Evolutionary conservation across 1,284 basidiomycete genomes (phyloP).

Genomic region (Cutaneotrichosporon mucoides): DNA sequence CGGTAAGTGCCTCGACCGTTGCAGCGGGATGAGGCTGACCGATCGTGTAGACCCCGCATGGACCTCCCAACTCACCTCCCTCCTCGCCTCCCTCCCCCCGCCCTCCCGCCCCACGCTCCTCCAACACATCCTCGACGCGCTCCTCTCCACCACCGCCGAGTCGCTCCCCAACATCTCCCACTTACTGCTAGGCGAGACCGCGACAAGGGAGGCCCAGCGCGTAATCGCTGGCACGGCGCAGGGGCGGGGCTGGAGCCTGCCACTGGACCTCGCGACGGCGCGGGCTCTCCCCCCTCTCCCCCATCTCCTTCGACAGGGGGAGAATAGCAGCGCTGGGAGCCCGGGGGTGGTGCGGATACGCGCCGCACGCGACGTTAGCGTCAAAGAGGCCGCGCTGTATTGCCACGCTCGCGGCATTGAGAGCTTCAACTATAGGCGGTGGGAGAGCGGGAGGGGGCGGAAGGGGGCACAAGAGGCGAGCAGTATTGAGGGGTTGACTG

Average conservation of each 20-base stretch:
- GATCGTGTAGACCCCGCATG: no score
- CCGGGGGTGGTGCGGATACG: no score
- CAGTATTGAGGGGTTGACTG: conserved; percentile 63
- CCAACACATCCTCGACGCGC: conserved; percentile 61
- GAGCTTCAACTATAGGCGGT: conserved; percentile 70
- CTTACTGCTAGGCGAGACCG: conserved; percentile 71
- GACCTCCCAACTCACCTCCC: conserved; percentile 26
- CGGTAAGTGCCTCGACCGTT: no score
- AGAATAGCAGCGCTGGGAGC: no score
- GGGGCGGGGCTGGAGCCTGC: conserved; percentile 71
- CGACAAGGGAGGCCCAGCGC: conserved; percentile 72
- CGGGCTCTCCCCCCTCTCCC: not conserved
- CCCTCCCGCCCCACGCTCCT: conserved; percentile 66
- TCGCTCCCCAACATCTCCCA: conserved; percentile 62
- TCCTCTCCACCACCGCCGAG: conserved; percentile 65
- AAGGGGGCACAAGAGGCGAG: conserved; percentile 47
- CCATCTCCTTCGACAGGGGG: conserved; percentile 4
- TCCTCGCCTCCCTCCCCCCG: conserved; percentile 68
- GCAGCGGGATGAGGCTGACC: no score
- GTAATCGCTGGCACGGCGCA: conserved; percentile 70
- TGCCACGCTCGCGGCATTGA: conserved; percentile 39
- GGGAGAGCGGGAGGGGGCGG: conserved; percentile 50
- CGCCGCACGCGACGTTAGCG: conserved; percentile 69
- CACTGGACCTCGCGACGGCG: conserved; percentile 62
- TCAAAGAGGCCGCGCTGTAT: conserved; percentile 63